These are phyloP conservation scores for Elasticomyces elasticus DNA, from an alignment of 495 filamentous ascomycete species.

Conservation along the genomic window DNA sequence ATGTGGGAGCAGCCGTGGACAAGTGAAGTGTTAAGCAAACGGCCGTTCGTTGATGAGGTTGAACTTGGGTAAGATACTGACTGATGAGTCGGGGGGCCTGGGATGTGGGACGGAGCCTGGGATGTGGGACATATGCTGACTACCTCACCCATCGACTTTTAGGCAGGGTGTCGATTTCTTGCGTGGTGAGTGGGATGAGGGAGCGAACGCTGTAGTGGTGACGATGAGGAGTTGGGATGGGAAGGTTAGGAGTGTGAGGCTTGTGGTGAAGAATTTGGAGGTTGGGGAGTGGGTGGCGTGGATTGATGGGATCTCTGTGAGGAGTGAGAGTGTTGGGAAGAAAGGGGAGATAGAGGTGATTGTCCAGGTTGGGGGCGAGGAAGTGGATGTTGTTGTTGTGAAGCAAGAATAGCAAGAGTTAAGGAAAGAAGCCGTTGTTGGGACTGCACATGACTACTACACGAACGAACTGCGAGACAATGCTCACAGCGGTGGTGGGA, in stretches of 20 bases:
- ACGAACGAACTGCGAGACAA: too few relatives aligned
- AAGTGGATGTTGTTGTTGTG: neutral
- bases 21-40: conserved; percentile 18
- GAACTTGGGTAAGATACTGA: too few relatives aligned
- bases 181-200: conserved; percentile 31
- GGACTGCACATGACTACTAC: too few relatives aligned
- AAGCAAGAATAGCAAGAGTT: neutral
- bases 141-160: too few relatives aligned
- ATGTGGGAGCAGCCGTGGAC: conserved; percentile 34
- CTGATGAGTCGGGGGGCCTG: too few relatives aligned
- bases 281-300: neutral
- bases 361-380: neutral
- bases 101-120: too few relatives aligned
- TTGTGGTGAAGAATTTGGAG: neutral
- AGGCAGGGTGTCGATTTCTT: conserved; percentile 32
- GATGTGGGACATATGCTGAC: too few relatives aligned
- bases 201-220: conserved; percentile 24
- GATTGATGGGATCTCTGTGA: neutral
- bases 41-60: neutral
- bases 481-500: too few relatives aligned
- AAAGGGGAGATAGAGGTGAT: neutral
- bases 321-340: neutral
- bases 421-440: too few relatives aligned
- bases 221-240: conserved; percentile 32
- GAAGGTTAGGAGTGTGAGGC: conserved; percentile 2